phyloP scores from a whole-genome alignment of 2,329 filamentous ascomycete species.

The Pestalotiopsis sp. region DNA sequence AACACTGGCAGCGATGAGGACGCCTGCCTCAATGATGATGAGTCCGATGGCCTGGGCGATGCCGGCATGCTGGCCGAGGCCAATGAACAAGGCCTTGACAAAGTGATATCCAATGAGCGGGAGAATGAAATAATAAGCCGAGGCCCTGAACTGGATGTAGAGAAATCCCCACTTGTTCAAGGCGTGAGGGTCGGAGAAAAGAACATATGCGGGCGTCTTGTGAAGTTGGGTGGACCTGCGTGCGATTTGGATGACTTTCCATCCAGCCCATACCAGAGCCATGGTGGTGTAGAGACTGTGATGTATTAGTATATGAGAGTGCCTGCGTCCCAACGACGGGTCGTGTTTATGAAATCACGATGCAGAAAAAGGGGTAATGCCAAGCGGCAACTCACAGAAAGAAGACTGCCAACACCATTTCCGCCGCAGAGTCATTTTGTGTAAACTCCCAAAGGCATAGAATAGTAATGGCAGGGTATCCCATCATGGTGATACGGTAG shows the following conservation, averaged over 20 bases:
- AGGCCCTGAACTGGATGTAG: constrained; percentile 95
- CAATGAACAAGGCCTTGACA: constrained; percentile 89
- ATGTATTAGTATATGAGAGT: background rate
- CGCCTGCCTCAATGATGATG: constrained; percentile 78
- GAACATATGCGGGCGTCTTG: constrained; percentile 94
- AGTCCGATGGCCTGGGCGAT: constrained; percentile 80
- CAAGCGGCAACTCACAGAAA: constrained; percentile 59
- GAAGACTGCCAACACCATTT: constrained; percentile 86
- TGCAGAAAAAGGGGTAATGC: background rate
- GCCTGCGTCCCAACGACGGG: too few species aligned
- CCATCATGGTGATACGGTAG: constrained; percentile 87
- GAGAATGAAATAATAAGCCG: constrained; percentile 93
- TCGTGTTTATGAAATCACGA: too few species aligned
- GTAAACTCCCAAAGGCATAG: constrained; percentile 95
- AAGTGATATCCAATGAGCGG: constrained; percentile 77
- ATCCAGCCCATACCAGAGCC: constrained; percentile 82
- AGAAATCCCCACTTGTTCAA: constrained; percentile 99
- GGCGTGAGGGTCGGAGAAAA: constrained; percentile 91
- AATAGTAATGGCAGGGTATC: constrained; percentile 88
- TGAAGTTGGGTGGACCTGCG: constrained; percentile 88
- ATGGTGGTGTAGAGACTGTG: constrained; percentile 54
- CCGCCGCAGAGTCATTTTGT: constrained; percentile 78
- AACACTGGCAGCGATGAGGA: constrained; percentile 77
- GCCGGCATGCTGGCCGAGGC: constrained; percentile 71
- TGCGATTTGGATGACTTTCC: constrained; percentile 87